Conservation (phyloP, 1,284 basidiomycete species). For the Wallemia hederae region DNA sequence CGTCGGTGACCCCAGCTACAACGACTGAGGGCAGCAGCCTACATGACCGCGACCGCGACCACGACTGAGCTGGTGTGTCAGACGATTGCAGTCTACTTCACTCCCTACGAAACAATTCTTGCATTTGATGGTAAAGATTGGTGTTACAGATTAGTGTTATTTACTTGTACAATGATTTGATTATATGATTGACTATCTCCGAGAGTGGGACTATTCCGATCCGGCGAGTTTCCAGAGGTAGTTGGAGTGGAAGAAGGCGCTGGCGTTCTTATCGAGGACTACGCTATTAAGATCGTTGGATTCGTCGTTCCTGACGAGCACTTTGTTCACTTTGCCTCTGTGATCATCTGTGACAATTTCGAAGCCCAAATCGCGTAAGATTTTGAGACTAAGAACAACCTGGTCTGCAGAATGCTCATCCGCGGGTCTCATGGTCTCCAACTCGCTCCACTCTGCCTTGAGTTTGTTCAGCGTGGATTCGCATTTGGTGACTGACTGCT, state of each 20-base stretch:
- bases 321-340: not conserved
- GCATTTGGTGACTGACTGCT: conserved; percentile 30
- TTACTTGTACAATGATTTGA: not conserved
- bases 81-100: too few species aligned
- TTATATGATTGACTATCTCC: not conserved
- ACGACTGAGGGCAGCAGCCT: not conserved
- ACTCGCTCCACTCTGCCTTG: conserved; percentile 27
- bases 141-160: not conserved
- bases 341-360: not conserved
- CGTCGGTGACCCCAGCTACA: not conserved
- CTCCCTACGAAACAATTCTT: not conserved
- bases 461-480: conserved; percentile 35
- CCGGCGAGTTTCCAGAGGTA: conserved; percentile 1
- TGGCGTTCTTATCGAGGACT: not conserved
- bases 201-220: not conserved
- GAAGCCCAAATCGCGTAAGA: not conserved
- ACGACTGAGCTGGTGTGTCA: too few species aligned
- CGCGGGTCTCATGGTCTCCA: conserved; percentile 39
- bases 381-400: conserved; percentile 14
- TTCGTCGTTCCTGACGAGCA: not conserved
- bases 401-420: conserved; percentile 37
- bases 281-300: not conserved
- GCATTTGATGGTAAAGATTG: not conserved
- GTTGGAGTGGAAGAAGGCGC: not conserved
- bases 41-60: too few species aligned